phyloP scores from a whole-genome alignment of 768 basidiomycete species.

The Pluteus cervinus region DNA sequence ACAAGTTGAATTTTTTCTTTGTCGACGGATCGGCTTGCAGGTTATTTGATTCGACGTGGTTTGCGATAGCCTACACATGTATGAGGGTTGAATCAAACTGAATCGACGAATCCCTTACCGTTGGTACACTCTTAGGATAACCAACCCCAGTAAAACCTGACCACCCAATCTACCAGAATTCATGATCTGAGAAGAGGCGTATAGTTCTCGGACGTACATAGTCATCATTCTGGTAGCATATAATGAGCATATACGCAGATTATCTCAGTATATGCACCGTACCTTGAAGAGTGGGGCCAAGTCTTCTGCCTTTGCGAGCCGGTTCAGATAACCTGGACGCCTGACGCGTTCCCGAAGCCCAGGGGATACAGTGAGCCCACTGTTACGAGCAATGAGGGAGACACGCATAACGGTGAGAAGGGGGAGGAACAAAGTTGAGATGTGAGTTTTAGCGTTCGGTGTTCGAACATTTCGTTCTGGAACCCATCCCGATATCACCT shows the following conservation, averaged over 20 bases:
- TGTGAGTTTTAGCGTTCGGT: too few relatives aligned
- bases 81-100: background rate
- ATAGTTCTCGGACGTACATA: slow-evolving; percentile 27
- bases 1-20: slow-evolving; percentile 41
- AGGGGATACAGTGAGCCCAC: slow-evolving; percentile 22
- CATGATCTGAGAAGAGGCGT: background rate
- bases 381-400: too few relatives aligned
- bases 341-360: slow-evolving; percentile 37
- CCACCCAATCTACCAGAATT: slow-evolving; percentile 36
- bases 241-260: background rate
- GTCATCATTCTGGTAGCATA: slow-evolving; percentile 31
- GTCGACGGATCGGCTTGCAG: slow-evolving; percentile 35
- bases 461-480: too few relatives aligned
- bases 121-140: slow-evolving; percentile 40
- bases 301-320: slow-evolving; percentile 29
- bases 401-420: too few relatives aligned
- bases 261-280: background rate
- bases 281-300: slow-evolving; percentile 38
- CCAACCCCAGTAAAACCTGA: slow-evolving; percentile 47
- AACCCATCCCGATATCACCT: too few relatives aligned
- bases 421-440: too few relatives aligned
- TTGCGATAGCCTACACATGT: slow-evolving; percentile 34
- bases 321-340: slow-evolving; percentile 29
- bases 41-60: slow-evolving; percentile 35
- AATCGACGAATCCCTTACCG: slow-evolving; percentile 20